phyloP scores from a whole-genome alignment of 2,329 filamentous ascomycete species.

The Cryphonectria parasitica region DNA sequence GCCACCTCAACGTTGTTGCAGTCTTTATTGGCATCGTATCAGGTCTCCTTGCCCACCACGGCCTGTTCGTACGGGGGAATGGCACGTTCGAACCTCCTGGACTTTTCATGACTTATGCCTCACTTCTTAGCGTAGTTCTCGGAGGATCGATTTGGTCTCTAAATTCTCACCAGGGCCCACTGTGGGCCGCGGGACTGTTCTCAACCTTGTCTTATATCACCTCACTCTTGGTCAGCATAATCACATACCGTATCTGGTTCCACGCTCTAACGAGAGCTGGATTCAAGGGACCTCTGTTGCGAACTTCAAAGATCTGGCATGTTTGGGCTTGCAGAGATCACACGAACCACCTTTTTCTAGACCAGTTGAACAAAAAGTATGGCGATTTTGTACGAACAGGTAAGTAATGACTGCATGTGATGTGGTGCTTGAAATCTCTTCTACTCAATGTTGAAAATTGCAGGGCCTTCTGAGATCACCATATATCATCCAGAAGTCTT shows the following conservation, averaged over 20 bases:
- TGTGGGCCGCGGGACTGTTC: not conserved
- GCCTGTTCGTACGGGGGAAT: not conserved
- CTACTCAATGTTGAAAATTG: not conserved
- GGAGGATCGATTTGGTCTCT: not conserved
- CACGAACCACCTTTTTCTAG: conserved; percentile 33
- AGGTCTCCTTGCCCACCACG: not conserved
- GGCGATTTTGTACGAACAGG: conserved; percentile 37
- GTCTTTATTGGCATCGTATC: not conserved
- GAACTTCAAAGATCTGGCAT: conserved; percentile 41
- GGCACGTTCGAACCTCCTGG: not conserved
- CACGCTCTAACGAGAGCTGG: not conserved
- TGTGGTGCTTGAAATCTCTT: not conserved
- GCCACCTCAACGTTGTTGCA: not conserved
- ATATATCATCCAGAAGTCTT: conserved; percentile 36
- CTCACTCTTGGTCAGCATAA: not conserved
- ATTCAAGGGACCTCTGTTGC: not conserved
- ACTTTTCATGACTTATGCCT: not conserved
- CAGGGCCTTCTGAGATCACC: conserved; percentile 31
- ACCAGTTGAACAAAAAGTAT: conserved; percentile 33
- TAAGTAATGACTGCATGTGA: conserved; percentile 4
- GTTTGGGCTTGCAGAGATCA: conserved; percentile 35
- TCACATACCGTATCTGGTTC: not conserved
- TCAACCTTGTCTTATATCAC: not conserved
- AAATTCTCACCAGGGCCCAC: not conserved
- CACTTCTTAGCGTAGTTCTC: not conserved